phyloP scores from a whole-genome alignment of 495 filamentous ascomycete genomes.

The Annulohypoxylon stygium region DNA sequence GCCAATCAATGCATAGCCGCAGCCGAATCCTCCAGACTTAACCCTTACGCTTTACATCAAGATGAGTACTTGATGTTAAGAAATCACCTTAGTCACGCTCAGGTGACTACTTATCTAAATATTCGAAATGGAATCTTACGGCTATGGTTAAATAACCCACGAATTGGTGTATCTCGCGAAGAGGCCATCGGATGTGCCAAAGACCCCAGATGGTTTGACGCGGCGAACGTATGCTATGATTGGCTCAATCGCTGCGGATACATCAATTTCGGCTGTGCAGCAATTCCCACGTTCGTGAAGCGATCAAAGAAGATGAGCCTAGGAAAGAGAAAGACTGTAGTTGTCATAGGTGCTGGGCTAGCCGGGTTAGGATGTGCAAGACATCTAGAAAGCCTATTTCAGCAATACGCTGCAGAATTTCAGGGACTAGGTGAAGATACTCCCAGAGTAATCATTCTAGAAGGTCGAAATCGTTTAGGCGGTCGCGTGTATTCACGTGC shows the following conservation, averaged over 20 bases:
- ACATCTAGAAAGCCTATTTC: slow-evolving; percentile 86
- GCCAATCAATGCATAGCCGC: slow-evolving; percentile 89
- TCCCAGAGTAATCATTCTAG: slow-evolving; percentile 84
- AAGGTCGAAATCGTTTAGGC: slow-evolving; percentile 89
- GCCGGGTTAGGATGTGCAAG: slow-evolving; percentile 91
- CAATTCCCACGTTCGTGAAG: slow-evolving; percentile 59
- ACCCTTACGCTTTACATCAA: slow-evolving; percentile 88
- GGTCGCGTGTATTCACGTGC: slow-evolving; percentile 94
- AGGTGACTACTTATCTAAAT: slow-evolving; percentile 96
- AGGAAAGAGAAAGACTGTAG: slow-evolving; percentile 74
- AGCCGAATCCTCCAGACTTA: slow-evolving; percentile 88
- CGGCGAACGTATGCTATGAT: slow-evolving; percentile 89
- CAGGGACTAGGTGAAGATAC: slow-evolving; percentile 70
- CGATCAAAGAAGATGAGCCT: slow-evolving; percentile 52
- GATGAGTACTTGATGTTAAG: slow-evolving; percentile 85
- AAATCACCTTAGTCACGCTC: slow-evolving; percentile 83
- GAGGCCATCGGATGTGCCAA: slow-evolving; percentile 94
- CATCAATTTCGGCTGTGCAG: slow-evolving; percentile 96
- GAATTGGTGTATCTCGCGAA: slow-evolving; percentile 85
- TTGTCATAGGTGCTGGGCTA: slow-evolving; percentile 95
- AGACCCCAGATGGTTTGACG: slow-evolving; percentile 89
- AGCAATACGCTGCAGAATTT: slow-evolving; percentile 78
- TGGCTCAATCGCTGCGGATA: slow-evolving; percentile 93
- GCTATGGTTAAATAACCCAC: slow-evolving; percentile 90
- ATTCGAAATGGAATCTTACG: slow-evolving; percentile 95